These are phyloP conservation scores for Daldinia bambusicola DNA, from an alignment of 495 filamentous ascomycete genomes.

Conservation along the genomic window DNA sequence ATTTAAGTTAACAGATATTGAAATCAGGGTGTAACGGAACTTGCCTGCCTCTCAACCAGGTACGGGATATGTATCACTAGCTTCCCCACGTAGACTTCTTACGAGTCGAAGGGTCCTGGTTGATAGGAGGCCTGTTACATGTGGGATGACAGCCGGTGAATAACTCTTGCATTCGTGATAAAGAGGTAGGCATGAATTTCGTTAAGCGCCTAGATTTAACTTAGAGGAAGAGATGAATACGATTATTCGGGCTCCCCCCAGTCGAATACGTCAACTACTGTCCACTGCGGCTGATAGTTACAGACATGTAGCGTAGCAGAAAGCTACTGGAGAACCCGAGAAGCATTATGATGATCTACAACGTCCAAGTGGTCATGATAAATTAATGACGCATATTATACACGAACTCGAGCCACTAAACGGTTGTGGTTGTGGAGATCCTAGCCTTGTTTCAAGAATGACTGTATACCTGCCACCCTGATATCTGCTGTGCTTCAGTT, in stretches of 20 bases:
- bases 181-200: background rate
- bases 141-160: background rate
- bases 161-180: background rate
- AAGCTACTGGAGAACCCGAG: background rate
- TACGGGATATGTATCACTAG: too few relatives aligned
- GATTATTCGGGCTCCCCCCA: background rate
- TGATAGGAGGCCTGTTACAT: background rate
- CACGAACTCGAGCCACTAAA: too few relatives aligned
- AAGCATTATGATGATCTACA: background rate
- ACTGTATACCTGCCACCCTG: background rate
- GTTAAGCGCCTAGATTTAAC: background rate
- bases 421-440: too few relatives aligned
- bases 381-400: too few relatives aligned
- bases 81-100: background rate
- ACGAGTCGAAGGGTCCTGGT: background rate
- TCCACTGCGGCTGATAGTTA: background rate
- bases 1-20: background rate
- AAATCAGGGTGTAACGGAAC: too few relatives aligned
- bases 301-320: background rate
- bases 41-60: too few relatives aligned
- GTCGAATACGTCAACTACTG: background rate
- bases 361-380: too few relatives aligned
- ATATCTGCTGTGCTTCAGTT: background rate
- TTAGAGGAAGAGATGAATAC: background rate
- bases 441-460: background rate